A percentile compares a stretch with the other conserved stretches of the same genome.
Conservation (phyloP, 441 rosid species). For the Adansonia gregorii region DNA sequence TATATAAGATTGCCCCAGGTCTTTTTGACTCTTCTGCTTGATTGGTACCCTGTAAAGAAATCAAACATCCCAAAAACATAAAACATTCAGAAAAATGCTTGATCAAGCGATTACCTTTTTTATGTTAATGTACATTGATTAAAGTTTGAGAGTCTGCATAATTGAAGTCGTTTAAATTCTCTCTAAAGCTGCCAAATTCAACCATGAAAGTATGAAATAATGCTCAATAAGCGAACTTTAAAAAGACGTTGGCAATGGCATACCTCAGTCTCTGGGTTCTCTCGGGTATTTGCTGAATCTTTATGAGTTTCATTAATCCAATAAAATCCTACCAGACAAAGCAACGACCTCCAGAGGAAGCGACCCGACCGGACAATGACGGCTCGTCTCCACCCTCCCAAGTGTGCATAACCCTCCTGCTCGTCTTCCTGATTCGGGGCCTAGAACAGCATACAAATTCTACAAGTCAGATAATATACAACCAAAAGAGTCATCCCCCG, state of each 20-base stretch:
- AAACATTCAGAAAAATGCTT: background rate
- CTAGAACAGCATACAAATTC: constrained; percentile 73
- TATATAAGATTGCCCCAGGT: constrained; percentile 83
- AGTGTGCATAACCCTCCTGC: constrained; percentile 93
- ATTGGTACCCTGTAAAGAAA: constrained; percentile 27
- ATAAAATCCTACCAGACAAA: constrained; percentile 84
- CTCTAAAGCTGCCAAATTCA: constrained; percentile 10
- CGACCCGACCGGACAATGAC: constrained; percentile 68
- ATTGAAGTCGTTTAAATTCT: background rate
- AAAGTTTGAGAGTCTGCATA: too few relatives aligned
- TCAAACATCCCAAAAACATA: background rate
- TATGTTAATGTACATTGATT: background rate
- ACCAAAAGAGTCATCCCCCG: constrained; percentile 54
- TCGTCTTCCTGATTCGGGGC: constrained; percentile 72
- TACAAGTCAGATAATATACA: constrained; percentile 72
- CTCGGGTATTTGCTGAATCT: constrained; percentile 29
- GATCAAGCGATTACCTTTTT: background rate
- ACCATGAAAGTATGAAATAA: too few relatives aligned
- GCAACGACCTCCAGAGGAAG: constrained; percentile 64
- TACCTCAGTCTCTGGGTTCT: constrained; percentile 27
- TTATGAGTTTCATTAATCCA: constrained; percentile 69
- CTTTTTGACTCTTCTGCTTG: constrained; percentile 58
- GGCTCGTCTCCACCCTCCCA: constrained; percentile 89
- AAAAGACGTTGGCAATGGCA: too few relatives aligned
- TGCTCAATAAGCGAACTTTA: too few relatives aligned